These are phyloP conservation scores for Trichoderma pleuroti DNA, from an alignment of 2,329 filamentous ascomycete species.

Conservation along the genomic window DNA sequence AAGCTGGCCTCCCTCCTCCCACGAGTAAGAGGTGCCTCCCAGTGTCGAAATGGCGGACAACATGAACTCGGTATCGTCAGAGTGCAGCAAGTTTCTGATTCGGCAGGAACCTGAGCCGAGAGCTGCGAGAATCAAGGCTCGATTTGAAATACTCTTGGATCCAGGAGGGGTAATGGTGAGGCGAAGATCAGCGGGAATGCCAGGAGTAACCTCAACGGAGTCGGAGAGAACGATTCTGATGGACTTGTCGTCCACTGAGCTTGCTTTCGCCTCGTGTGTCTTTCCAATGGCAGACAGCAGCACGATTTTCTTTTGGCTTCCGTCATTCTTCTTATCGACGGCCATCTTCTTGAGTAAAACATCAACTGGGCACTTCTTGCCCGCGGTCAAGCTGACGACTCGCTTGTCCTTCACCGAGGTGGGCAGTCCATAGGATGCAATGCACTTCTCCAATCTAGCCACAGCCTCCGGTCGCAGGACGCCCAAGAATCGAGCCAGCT, in stretches of 20 bases:
- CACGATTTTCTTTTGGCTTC: constrained; percentile 92
- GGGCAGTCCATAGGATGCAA: constrained; percentile 88
- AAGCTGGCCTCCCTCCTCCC: constrained; percentile 92
- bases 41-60: constrained; percentile 83
- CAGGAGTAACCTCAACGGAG: constrained; percentile 69
- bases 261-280: constrained; percentile 83
- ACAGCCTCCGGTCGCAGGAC: constrained; percentile 83
- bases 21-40: constrained; percentile 82
- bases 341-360: constrained; percentile 88
- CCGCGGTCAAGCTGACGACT: constrained; percentile 76
- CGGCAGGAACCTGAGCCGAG: constrained; percentile 81
- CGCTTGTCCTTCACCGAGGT: constrained; percentile 80
- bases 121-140: constrained; percentile 88
- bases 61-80: constrained; percentile 97
- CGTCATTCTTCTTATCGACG: constrained; percentile 98
- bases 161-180: constrained; percentile 84
- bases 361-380: constrained; percentile 84
- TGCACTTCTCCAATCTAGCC: constrained; percentile 84
- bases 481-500: constrained; percentile 84
- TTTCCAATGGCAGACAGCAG: constrained; percentile 85
- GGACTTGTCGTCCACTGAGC: constrained; percentile 78
- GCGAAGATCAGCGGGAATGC: constrained; percentile 61
- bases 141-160: constrained; percentile 96
- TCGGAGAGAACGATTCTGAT: constrained; percentile 82
- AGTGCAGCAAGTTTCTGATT: constrained; percentile 89